Base-by-base conservation (phyloP, 768 basidiomycete species). In the Hemileccinum rubropunctum region DNA sequence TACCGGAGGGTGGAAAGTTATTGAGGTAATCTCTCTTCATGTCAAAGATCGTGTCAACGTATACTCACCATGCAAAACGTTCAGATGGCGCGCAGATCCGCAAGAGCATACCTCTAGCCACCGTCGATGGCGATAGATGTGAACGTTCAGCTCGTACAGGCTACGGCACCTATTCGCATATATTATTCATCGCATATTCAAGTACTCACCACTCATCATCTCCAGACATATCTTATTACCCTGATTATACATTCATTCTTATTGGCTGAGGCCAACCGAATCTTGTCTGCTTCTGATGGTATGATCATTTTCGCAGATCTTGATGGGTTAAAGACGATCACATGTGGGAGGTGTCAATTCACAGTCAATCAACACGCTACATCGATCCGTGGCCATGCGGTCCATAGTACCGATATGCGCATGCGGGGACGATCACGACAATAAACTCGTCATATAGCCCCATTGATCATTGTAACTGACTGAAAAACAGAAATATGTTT, bases 1-100 rank as follows among this genome's bases (percentile, higher is more conserved):
- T 39, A 99, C 97, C 0, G 94, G 91, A 37, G 97, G 97, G 12
- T 99, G 97, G 95, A 98, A 98, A 71, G 82, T 98, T 45, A 79
- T 98, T 23, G 95, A 98, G 84, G 93, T 94, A 64, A 44, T 81
- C 71, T 30, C 13, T 4, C 15, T 14, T 35, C 26, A 21, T 36
- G 23, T 35, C 20, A 2, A 30, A 6, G 20, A 30, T 47, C 18
- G 20, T 35, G 14, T 15, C 11, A 23, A 23, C 7, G 20, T 30
- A n/a, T 33, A 3, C 41, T 50, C 37, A 51, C 21, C 14, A 21
- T 44, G 32, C 39, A n/a, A n/a, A 42, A 17, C n/a, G 11, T 53
- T 6, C 42, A 79, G 78, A 79, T 79, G 77, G 78, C 71, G 6
- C 74, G 77, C 44, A 68, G 77, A 57, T 79, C 78, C 7, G 63